Percentiles rank a stretch among this genome's conserved stretches.
Conservation (phyloP, 2,329 filamentous ascomycete genomes). For the Arthrobotrys conoides region DNA sequence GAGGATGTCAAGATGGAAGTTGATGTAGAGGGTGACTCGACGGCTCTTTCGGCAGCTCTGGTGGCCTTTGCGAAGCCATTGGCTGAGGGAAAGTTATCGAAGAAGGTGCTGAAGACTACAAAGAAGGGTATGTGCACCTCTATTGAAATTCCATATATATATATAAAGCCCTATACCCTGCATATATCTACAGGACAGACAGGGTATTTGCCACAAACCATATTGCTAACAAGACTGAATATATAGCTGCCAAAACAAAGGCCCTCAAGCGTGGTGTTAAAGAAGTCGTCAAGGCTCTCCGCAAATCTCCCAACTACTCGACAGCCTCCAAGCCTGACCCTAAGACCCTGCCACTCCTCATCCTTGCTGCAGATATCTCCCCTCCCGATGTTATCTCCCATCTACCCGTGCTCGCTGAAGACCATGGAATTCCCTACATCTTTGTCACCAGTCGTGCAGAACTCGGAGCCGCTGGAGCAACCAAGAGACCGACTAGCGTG, state of each 20-base stretch:
- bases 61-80: conserved; percentile 88
- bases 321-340: conserved; percentile 76
- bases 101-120: conserved; percentile 77
- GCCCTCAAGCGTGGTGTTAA: conserved; percentile 98
- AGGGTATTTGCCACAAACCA: background rate
- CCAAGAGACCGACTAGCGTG: conserved; percentile 95
- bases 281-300: conserved; percentile 97
- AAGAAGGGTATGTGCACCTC: conserved; percentile 71
- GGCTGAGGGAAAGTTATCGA: conserved; percentile 81
- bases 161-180: background rate
- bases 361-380: conserved; percentile 97
- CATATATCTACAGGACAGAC: background rate
- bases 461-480: conserved; percentile 91
- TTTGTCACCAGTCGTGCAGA: conserved; percentile 94
- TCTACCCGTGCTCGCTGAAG: conserved; percentile 96
- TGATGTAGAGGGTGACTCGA: conserved; percentile 67
- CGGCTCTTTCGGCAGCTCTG: conserved; percentile 69
- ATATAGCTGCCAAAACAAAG: conserved; percentile 89
- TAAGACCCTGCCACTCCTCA: conserved; percentile 73
- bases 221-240: conserved; percentile 28
- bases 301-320: conserved; percentile 84
- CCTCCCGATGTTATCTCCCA: conserved; percentile 99
- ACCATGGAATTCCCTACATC: conserved; percentile 96
- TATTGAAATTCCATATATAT: background rate
- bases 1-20: conserved; percentile 69